Evolutionary conservation across 257 asterid genomes (phyloP), one percentile per base, ranked within the genome.

Genomic region (Jacaranda mimosifolia): DNA sequence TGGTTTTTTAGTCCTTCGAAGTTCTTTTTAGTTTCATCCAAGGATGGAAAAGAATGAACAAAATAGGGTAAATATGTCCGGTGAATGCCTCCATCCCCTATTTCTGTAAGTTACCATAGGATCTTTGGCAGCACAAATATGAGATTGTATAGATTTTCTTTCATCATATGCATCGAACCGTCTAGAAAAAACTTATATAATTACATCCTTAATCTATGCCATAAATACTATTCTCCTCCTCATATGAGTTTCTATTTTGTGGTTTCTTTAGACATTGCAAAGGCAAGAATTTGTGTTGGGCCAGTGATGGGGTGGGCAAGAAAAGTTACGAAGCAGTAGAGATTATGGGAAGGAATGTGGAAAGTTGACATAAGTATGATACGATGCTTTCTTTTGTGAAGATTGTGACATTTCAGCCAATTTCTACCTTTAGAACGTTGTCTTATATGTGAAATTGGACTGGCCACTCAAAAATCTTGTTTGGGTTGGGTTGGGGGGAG

Each of bases 11-110:
- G 32, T 63, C 11, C n/a, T 19, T 32, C 13, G 15, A 59, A 4
- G 56, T 36, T 40, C 18, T 35, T 45, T 63, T 62, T 63, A 53
- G 80, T 72, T 83, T 63, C 76, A 72, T 75, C 67, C 4, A 76
- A 55, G 80, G 84, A 79, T 83, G 84, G 78, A 74, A 60, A 49
- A 10, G 65, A 39, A 70, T 59, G 65, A 70, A 26, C 32, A 26
- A 60, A 39, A 51, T 83, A 63, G 76, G 79, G 71, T 78, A 68
- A 43, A 46, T 80, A 68, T 40, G 51, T n/a, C 21, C 53, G 48
- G 76, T 64, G 56, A 35, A 55, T 10, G 39, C 19, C 59, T 62
- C 68, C 75, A 32, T 49, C 77, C 58, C 80, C 14, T 74, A 56
- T 5, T 78, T 73, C 40, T 74, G 72, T 72, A 82, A 70, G 59